Evolutionary conservation across 495 filamentous ascomycete species (phyloP).

Genomic region (Hyphodiscus hymeniophilus): DNA sequence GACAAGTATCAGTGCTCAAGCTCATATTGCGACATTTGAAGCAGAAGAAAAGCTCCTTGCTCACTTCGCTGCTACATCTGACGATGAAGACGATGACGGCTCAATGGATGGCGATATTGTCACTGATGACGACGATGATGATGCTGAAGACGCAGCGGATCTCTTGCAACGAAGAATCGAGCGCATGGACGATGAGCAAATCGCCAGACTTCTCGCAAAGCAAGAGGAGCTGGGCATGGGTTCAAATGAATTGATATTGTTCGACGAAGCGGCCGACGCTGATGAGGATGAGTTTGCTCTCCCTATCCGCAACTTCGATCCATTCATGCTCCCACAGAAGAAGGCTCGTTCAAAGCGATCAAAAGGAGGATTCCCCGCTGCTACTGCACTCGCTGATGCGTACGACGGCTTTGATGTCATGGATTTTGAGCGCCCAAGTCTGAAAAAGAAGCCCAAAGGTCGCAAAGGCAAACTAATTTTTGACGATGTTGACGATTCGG

Average conservation of each 20-base stretch:
- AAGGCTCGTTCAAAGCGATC: conserved; percentile 3
- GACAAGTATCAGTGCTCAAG: conserved; percentile 19
- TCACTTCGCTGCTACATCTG: conserved; percentile 20
- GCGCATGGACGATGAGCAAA: conserved; percentile 44
- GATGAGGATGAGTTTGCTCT: conserved; percentile 14
- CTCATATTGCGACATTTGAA: conserved; percentile 34
- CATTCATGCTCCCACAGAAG: conserved; percentile 1
- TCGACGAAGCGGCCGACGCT: conserved; percentile 28
- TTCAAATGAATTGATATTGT: conserved; percentile 48
- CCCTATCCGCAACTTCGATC: neutral
- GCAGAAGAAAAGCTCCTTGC: conserved; percentile 20
- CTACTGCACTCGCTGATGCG: conserved; percentile 50
- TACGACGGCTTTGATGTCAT: conserved; percentile 78
- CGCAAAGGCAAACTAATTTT: conserved; percentile 41
- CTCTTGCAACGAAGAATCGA: conserved; percentile 21
- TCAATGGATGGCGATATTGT: conserved; percentile 19
- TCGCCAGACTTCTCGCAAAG: conserved; percentile 52
- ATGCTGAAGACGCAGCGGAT: conserved; percentile 14
- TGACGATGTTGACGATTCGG: conserved; percentile 63
- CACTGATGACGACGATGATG: conserved; percentile 18
- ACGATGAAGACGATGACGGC: conserved; percentile 22
- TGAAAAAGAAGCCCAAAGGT: conserved; percentile 48
- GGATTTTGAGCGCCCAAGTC: conserved; percentile 63
- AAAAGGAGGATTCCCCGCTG: conserved; percentile 18
- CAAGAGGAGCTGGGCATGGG: conserved; percentile 60